Evolutionary conservation across 2,329 filamentous ascomycete species (phyloP).

Genomic region (Stromatinia cepivora): DNA sequence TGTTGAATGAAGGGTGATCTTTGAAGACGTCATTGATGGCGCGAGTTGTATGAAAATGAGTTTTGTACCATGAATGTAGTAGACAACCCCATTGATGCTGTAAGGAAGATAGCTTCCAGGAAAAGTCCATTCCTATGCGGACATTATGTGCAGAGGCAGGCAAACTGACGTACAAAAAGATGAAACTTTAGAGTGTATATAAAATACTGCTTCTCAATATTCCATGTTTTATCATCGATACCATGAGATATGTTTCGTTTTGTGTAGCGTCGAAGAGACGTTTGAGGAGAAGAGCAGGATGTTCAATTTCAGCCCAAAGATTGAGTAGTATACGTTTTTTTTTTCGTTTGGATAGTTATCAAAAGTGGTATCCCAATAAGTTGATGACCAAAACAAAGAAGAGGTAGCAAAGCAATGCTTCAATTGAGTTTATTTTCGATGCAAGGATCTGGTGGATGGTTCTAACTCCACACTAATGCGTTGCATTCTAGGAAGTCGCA

Average conservation of each 20-base stretch:
- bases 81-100: not conserved
- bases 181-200: not conserved
- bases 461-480: not conserved
- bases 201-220: no score
- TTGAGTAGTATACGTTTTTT: not conserved
- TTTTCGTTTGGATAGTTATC: not conserved
- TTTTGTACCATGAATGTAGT: not conserved
- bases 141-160: not conserved
- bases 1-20: no score
- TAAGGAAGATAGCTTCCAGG: not conserved
- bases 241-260: not conserved
- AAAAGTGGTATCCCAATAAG: not conserved
- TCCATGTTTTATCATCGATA: no score
- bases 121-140: not conserved
- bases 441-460: no score
- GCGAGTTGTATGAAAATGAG: not conserved
- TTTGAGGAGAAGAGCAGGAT: not conserved
- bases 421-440: not conserved
- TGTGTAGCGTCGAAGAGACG: not conserved
- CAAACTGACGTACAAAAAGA: not conserved
- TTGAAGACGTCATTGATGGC: not conserved
- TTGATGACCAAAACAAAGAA: no score
- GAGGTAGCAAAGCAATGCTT: not conserved
- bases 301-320: not conserved
- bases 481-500: not conserved